Evolutionary conservation across 1,284 basidiomycete species (phyloP), one percentile per base, ranked within the genome.

Genomic region (Puccinia coronata): DNA sequence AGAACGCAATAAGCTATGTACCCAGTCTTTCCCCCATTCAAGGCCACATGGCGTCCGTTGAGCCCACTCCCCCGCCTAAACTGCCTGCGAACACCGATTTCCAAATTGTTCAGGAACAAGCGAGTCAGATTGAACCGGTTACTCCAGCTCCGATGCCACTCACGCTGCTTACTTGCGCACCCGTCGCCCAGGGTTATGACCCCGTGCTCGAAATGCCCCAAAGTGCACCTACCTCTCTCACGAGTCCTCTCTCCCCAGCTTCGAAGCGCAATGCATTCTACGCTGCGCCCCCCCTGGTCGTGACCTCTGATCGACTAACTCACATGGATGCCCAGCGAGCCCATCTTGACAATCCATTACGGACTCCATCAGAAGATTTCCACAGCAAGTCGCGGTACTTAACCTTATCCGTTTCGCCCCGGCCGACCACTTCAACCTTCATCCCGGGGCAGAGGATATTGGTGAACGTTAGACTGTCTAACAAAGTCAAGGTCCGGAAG

Each of bases 351-450:
- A 55, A 25, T 34, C 39, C 55, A 18, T 57, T 65, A 2, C 70
- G 41, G 25, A 20, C 70, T 20, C 36, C 76, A 23, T 51, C 76
- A 1, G 63, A 79, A 34, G 76, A 79, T 20, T 79, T 79, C 28
- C 65, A 69, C 39, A 70, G 76, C 51, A 79, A 79, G 47, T 79
- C 76, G 25, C 61, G 76, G 14, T 55, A 69, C 34, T 59, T 79
- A 1, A 70, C 51, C 12, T 28, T 79, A 36, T 69, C 76, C 1
- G 39, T 79, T 8, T 70, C 49, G 16, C 76, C 76, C 23, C 43
- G 76, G n/a, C 76, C 76, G 4, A 55, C 76, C 14, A 55, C 63
- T 20, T 28, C 63, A 31, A 69, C 63, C 34, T 55, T 79, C 51
- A 69, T 31, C 39, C 76, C 76, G 28, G 76, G 76, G 25, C 76